A percentile compares a stretch with the other conserved stretches of the same genome.
Conservation (phyloP, 1,284 basidiomycete species). For the Ceratobasidium sp. region DNA sequence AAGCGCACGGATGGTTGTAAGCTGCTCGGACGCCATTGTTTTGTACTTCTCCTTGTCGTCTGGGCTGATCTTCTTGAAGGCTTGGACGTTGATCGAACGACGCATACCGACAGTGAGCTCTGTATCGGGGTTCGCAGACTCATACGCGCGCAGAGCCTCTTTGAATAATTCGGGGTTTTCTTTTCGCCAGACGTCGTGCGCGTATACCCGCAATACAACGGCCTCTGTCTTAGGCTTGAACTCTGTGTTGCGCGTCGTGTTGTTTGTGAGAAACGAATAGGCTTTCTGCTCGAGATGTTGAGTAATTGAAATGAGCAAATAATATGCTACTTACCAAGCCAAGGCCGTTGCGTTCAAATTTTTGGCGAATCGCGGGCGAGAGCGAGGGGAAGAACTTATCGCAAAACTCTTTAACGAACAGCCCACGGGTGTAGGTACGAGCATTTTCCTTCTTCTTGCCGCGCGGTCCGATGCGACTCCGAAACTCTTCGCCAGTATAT, state of each 20-base stretch:
- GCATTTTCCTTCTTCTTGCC: not conserved
- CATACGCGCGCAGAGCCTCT: not conserved
- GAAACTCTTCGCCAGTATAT: not conserved
- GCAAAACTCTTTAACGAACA: not conserved
- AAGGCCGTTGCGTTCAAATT: too few relatives aligned
- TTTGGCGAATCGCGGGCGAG: not conserved
- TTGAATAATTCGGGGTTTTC: not conserved
- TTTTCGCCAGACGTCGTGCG: conserved; percentile 2
- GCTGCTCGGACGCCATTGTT: too few relatives aligned
- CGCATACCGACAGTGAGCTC: not conserved
- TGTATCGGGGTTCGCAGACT: not conserved
- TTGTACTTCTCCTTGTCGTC: not conserved
- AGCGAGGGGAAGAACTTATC: not conserved
- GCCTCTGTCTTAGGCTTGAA: not conserved
- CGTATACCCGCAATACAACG: not conserved
- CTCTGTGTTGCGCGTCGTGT: not conserved
- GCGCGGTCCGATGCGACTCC: not conserved
- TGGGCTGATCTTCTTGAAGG: not conserved
- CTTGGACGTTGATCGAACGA: not conserved
- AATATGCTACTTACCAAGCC: too few relatives aligned
- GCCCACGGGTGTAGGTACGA: not conserved
- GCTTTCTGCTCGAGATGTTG: too few relatives aligned
- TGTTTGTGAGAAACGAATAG: too few relatives aligned
- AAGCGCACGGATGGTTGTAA: not conserved
- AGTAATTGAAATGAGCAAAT: too few relatives aligned